Percentiles rank a stretch among this genome's conserved stretches.
These are phyloP conservation scores for Gautieria morchelliformis DNA, from an alignment of 768 basidiomycete genomes.

Conservation along the genomic window DNA sequence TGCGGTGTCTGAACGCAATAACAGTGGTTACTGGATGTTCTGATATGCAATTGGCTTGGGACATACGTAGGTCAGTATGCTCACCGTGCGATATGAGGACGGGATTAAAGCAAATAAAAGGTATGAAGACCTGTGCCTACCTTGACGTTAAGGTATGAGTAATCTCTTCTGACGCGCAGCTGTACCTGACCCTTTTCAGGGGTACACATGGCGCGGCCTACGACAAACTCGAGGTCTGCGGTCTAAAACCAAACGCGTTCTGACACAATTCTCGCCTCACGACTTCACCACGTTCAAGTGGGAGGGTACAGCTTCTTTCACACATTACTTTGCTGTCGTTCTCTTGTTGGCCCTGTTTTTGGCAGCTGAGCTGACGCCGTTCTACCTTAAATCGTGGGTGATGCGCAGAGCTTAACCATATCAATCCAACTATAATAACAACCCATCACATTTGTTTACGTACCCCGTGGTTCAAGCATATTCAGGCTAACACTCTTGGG, in stretches of 20 bases:
- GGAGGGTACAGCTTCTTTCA: slow-evolving; percentile 70
- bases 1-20: not conserved
- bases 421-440: no score
- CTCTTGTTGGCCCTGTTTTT: slow-evolving; percentile 68
- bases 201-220: slow-evolving; percentile 79
- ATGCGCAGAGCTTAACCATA: no score
- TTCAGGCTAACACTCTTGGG: not conserved
- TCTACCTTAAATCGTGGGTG: slow-evolving; percentile 57
- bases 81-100: not conserved
- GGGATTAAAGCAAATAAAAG: slow-evolving; percentile 27
- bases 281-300: slow-evolving; percentile 86
- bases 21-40: slow-evolving; percentile 81
- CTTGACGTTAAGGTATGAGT: slow-evolving; percentile 69
- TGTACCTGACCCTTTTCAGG: slow-evolving; percentile 32
- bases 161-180: not conserved
- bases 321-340: slow-evolving; percentile 68
- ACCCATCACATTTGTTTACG: not conserved
- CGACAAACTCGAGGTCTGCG: slow-evolving; percentile 68
- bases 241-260: slow-evolving; percentile 68
- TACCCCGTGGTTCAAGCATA: slow-evolving; percentile 10
- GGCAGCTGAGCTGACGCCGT: slow-evolving; percentile 78
- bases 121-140: slow-evolving; percentile 82
- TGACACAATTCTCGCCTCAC: slow-evolving; percentile 79
- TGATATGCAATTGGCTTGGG: slow-evolving; percentile 83
- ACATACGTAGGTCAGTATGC: slow-evolving; percentile 58